phyloP scores from a whole-genome alignment of 306 rosid genomes.

The Prunus davidiana region DNA sequence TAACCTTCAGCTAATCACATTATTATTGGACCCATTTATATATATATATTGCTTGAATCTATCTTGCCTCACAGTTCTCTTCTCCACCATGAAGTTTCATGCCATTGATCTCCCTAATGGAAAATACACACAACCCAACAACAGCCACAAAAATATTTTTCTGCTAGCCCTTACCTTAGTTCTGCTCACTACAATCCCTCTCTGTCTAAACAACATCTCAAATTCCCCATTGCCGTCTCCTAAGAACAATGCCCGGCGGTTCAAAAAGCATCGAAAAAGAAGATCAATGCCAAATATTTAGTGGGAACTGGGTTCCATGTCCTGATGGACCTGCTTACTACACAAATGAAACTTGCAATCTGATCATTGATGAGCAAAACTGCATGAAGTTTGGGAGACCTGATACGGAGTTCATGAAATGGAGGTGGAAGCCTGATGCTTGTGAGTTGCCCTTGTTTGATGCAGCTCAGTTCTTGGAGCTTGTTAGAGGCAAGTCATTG shows the following conservation, averaged over 20 bases:
- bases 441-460: constrained; percentile 73
- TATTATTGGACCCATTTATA: constrained; percentile 2
- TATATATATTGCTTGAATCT: neutral
- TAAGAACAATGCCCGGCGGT: constrained; percentile 2
- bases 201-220: constrained; percentile 33
- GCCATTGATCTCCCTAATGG: constrained; percentile 35
- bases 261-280: constrained; percentile 18
- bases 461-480: constrained; percentile 64
- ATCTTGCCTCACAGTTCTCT: constrained; percentile 19
- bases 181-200: constrained; percentile 31
- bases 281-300: constrained; percentile 49
- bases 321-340: constrained; percentile 49
- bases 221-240: constrained; percentile 29
- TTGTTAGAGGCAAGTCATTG: constrained; percentile 65
- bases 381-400: constrained; percentile 84
- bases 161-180: constrained; percentile 18
- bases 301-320: constrained; percentile 70
- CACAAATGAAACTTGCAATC: constrained; percentile 54
- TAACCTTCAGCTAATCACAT: neutral
- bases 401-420: constrained; percentile 55
- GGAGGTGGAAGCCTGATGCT: constrained; percentile 91
- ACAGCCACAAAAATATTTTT: constrained; percentile 14
- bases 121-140: constrained; percentile 34
- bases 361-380: constrained; percentile 65
- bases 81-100: constrained; percentile 44